Conservation (phyloP, 345 rosid genomes). For the Dovyalis caffra region DNA sequence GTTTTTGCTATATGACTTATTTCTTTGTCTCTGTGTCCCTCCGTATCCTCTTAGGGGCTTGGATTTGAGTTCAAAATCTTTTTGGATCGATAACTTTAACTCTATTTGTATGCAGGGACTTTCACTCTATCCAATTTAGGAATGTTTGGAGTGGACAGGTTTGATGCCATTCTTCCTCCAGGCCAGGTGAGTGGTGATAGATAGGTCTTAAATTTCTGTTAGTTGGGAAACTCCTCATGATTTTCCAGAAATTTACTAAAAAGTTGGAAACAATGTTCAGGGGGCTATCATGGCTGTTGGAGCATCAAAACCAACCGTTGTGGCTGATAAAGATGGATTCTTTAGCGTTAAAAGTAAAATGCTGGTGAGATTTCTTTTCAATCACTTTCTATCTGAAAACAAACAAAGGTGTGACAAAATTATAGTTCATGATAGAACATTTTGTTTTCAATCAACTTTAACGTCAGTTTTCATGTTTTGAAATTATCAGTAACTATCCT, state of each 20-base stretch:
- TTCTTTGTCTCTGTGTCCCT: neutral
- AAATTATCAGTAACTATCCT: neutral
- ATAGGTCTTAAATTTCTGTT: neutral
- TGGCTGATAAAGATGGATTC: constrained; percentile 86
- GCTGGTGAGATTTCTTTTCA: constrained; percentile 49
- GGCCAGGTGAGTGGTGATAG: constrained; percentile 64
- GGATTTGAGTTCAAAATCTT: neutral
- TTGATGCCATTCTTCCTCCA: constrained; percentile 98
- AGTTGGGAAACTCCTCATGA: neutral
- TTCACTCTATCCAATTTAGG: constrained; percentile 93
- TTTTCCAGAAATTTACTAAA: constrained; percentile 11
- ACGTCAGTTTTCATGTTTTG: neutral
- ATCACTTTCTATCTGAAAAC: neutral
- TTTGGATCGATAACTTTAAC: neutral
- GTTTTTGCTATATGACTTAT: constrained; percentile 31
- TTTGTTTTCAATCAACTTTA: neutral
- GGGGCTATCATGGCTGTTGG: constrained; percentile 99
- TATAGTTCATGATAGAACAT: neutral
- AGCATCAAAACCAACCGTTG: constrained; percentile 89
- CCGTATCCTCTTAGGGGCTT: neutral
- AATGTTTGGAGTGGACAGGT: constrained; percentile 94
- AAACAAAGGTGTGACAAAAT: neutral
- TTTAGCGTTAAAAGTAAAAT: constrained; percentile 83
- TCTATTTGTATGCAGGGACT: constrained; percentile 57
- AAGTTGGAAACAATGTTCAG: constrained; percentile 39